phyloP scores from a whole-genome alignment of 768 basidiomycete species.

The Mycena vitilis region DNA sequence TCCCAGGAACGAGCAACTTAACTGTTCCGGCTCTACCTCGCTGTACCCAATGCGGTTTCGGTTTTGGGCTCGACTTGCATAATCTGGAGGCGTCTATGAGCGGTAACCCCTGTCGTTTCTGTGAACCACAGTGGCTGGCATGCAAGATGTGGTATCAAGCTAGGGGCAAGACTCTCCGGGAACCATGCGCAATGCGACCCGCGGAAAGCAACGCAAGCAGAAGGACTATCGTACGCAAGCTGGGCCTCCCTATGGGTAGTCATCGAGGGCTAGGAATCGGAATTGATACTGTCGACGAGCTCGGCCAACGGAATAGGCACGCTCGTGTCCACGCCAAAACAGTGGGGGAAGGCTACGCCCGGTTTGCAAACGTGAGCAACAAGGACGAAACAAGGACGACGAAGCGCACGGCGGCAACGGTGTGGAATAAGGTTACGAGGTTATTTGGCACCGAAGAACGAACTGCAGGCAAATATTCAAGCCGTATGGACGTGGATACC shows the following conservation, averaged over 20 bases:
- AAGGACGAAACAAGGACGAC: constrained; percentile 30
- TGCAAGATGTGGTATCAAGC: constrained; percentile 38
- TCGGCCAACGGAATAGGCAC: constrained; percentile 20
- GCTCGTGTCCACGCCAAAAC: neutral
- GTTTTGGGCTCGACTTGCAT: constrained; percentile 34
- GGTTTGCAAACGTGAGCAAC: constrained; percentile 35
- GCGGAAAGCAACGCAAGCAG: constrained; percentile 31
- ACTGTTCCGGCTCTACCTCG: constrained; percentile 35
- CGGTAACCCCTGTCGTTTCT: constrained; percentile 33
- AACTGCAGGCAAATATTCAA: constrained; percentile 5
- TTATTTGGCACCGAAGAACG: constrained; percentile 25
- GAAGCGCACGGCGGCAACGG: constrained; percentile 17
- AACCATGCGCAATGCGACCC: constrained; percentile 27
- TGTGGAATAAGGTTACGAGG: constrained; percentile 33
- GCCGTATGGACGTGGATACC: constrained; percentile 14
- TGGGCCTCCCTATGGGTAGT: constrained; percentile 32
- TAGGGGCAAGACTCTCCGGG: constrained; percentile 19
- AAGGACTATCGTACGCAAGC: constrained; percentile 25
- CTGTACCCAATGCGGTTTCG: constrained; percentile 36
- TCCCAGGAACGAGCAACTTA: constrained; percentile 10
- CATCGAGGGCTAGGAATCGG: constrained; percentile 31
- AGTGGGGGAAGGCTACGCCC: constrained; percentile 27
- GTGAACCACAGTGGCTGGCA: constrained; percentile 37
- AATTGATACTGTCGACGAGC: constrained; percentile 27
- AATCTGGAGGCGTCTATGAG: constrained; percentile 29